phyloP scores from a whole-genome alignment of 768 basidiomycete genomes.

The Rickenella mellea region DNA sequence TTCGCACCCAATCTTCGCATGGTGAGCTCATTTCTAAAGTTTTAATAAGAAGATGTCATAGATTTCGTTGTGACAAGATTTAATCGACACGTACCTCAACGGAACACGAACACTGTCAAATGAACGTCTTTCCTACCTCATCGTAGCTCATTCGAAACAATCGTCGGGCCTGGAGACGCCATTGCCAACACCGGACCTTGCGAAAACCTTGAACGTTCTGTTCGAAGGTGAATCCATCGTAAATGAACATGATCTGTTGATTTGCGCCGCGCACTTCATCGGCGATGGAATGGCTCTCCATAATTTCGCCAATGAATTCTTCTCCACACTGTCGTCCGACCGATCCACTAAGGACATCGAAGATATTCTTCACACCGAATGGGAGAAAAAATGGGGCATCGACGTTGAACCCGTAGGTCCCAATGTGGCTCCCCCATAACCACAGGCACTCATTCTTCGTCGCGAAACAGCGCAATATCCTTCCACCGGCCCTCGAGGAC shows the following conservation, averaged over 20 bases:
- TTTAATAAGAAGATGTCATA: not conserved
- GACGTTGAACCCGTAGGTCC: conserved; percentile 3
- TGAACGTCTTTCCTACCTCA: conserved; percentile 54
- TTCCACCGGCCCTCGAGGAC: conserved; percentile 43
- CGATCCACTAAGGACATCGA: conserved; percentile 21
- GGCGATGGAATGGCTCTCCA: conserved; percentile 87
- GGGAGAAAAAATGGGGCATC: conserved; percentile 19
- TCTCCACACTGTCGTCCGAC: conserved; percentile 38
- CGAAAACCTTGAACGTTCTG: conserved; percentile 6
- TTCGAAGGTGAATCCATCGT: conserved; percentile 12
- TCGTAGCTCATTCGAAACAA: conserved; percentile 30
- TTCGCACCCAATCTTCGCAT: conserved; percentile 41
- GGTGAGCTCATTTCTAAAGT: conserved; percentile 27
- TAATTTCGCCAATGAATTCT: conserved; percentile 73
- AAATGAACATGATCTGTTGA: conserved; percentile 48
- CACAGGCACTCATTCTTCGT: not conserved
- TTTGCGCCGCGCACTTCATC: conserved; percentile 73
- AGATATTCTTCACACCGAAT: conserved; percentile 21
- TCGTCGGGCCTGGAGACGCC: not conserved
- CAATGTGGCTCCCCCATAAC: not conserved
- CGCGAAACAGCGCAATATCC: conserved; percentile 8
- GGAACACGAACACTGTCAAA: conserved; percentile 66
- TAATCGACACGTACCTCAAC: conserved; percentile 67
- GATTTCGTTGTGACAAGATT: conserved; percentile 24
- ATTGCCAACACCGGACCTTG: conserved; percentile 20